Evolutionary conservation across 345 rosid genomes (phyloP), one percentile per base, ranked within the genome.

Genomic region (Populus nigra): DNA sequence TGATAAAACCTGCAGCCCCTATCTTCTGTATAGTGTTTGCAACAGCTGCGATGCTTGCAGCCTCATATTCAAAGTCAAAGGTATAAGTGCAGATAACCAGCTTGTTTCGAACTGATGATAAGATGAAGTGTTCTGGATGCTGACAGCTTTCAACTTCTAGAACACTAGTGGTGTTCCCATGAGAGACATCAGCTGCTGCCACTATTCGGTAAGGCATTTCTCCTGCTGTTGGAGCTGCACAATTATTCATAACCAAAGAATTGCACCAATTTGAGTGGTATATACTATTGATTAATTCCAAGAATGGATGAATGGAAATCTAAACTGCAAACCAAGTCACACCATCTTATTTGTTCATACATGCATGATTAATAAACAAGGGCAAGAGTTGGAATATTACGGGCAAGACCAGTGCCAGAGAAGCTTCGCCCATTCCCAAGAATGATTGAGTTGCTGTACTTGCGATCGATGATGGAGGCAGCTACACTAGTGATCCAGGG

Each of bases 401-500:
- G 85, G 49, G 90, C 82, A 81, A 87, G 85, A 72, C 87, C 87
- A 38, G 80, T 55, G 77, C 88, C 86, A 13, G 83, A 73, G 80
- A 81, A 77, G 78, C 83, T 81, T 20, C 73, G 78, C 63, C 87
- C 88, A 75, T 85, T 79, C 72, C 83, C 85, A 12, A 87, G 77
- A 45, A 69, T 71, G 43, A 87, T 79, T 55, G 78, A 68, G 39
- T 76, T 85, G 73, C 70, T 83, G 70, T 85, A 83, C 76, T 76
- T 83, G 65, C 90, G 84, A 68, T 85, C 88, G n/a, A 86, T 85
- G 77, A 74, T 66, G 49, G 87, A 83, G 53, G 90, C 88, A 77
- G 90, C 85, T 79, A 80, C 83, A 73, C 84, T 85, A 25, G 85
- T 82, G 81, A 85, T 85, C 90, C 90, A 87, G 17, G 88, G 90